Conservation (phyloP, 2,329 filamentous ascomycete genomes). For the Neopestalotiopsis sp. region DNA sequence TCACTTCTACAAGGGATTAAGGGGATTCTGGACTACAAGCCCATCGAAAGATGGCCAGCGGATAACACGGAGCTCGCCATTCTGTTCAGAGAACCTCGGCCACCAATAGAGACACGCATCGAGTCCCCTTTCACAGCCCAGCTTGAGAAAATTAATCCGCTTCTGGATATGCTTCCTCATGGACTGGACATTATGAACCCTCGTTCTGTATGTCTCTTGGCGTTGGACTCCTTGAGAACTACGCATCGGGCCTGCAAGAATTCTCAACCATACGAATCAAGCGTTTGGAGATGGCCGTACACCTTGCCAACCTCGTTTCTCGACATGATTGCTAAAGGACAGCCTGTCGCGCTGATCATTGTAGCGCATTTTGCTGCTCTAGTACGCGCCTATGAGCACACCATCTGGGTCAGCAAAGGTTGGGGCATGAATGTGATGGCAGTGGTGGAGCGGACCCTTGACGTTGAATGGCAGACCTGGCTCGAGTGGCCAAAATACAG, state of each 20-base stretch:
- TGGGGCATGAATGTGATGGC: slow-evolving; percentile 25
- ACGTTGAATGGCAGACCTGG: slow-evolving; percentile 18
- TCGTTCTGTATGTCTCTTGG: slow-evolving; percentile 23
- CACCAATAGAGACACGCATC: neutral
- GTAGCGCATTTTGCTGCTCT: slow-evolving; percentile 28
- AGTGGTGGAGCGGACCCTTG: slow-evolving; percentile 22
- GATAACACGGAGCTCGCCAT: slow-evolving; percentile 11
- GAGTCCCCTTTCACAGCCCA: slow-evolving; percentile 17
- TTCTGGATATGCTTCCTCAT: slow-evolving; percentile 21
- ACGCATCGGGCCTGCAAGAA: slow-evolving; percentile 11
- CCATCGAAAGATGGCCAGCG: slow-evolving; percentile 11
- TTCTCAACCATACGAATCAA: neutral
- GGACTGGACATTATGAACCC: slow-evolving; percentile 20
- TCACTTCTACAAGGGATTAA: slow-evolving; percentile 26
- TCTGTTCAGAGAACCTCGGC: neutral
- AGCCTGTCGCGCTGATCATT: slow-evolving; percentile 26
- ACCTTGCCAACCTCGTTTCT: slow-evolving; percentile 25
- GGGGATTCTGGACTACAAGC: slow-evolving; percentile 24
- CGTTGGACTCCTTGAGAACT: slow-evolving; percentile 23
- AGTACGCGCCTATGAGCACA: slow-evolving; percentile 13
- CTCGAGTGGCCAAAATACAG: slow-evolving; percentile 26
- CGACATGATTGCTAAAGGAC: slow-evolving; percentile 23
- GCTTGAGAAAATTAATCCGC: slow-evolving; percentile 22
- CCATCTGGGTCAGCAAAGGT: slow-evolving; percentile 23
- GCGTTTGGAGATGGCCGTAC: slow-evolving; percentile 25